Evolutionary conservation across 2,329 filamentous ascomycete genomes (phyloP).

Genomic region (Mycosphaerelloides madeirae): DNA sequence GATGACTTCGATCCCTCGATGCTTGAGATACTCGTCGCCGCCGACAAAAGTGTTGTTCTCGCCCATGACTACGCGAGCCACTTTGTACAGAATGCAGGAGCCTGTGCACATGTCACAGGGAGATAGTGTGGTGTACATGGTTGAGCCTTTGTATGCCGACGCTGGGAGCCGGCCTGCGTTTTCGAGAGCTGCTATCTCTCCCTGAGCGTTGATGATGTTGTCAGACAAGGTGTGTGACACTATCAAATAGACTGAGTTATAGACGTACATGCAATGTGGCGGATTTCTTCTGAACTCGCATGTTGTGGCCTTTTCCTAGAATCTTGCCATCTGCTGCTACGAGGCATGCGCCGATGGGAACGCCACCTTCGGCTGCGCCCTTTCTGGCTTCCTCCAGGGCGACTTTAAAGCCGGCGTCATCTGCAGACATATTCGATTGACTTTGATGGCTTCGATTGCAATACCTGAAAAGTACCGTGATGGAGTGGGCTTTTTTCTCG

Average conservation of each 20-base stretch:
- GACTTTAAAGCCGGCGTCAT: slow-evolving; percentile 51
- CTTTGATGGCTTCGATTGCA: no score
- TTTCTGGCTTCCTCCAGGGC: slow-evolving; percentile 55
- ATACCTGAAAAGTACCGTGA: no score
- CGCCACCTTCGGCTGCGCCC: slow-evolving; percentile 53
- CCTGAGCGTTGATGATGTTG: slow-evolving; percentile 43
- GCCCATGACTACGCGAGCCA: slow-evolving; percentile 68
- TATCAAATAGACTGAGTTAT: slow-evolving; percentile 1
- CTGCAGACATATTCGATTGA: slow-evolving; percentile 24
- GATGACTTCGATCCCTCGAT: slow-evolving; percentile 67
- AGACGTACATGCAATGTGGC: slow-evolving; percentile 62
- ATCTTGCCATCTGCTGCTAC: slow-evolving; percentile 66
- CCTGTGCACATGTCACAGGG: slow-evolving; percentile 81
- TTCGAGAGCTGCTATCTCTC: slow-evolving; percentile 70
- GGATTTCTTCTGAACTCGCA: slow-evolving; percentile 67
- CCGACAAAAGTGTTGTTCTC: slow-evolving; percentile 73
- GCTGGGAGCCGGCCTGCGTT: slow-evolving; percentile 68
- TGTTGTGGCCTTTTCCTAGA: slow-evolving; percentile 68
- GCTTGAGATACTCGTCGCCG: slow-evolving; percentile 64
- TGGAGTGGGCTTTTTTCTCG: no score
- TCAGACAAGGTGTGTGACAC: neutral
- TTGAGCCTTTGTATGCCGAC: slow-evolving; percentile 63
- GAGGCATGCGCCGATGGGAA: slow-evolving; percentile 56
- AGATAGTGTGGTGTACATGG: slow-evolving; percentile 79
- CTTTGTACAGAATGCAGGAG: slow-evolving; percentile 70